Base-by-base conservation (phyloP, 805 yeast genomes). In the Teunomyces kruisii region DNA sequence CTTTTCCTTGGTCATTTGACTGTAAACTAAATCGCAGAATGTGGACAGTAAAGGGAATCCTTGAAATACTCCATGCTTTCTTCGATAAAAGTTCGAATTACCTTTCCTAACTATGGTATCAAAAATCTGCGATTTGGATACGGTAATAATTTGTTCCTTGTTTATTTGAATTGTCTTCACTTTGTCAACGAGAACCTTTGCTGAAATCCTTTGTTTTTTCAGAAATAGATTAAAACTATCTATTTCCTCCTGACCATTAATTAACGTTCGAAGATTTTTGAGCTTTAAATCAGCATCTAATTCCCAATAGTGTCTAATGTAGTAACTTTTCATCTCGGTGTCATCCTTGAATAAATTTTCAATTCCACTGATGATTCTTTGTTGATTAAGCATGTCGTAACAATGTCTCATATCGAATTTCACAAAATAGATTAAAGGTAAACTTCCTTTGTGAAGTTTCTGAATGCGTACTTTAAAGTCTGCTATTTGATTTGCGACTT, bases 381-480 rank as follows among this genome's bases (percentile, higher is more conserved):
- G 51, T 38, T 76, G 78, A 12, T 86, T 82, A 13, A 90, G 67
- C 2, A 81, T 77, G 55, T 92, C 97, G 59, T 81, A 91, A 45
- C 96, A 89, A 3, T 83, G 75, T 44, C 74, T 75, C 50, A 87
- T 80, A 59, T 91, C 98, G 61, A 88, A 86, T 52, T 86, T 88
- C 19, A 86, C 68, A 12, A 77, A 77, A 55, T 69, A 77, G 0
- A 83, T 50, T 1, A 51, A 40, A 0, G 80, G 80, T 3, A 74
- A 12, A 9, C 8, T 13, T 2, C 15, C 32, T 0, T 57, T 55
- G 24, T 40, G 26, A 19, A 28, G 17, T 22, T 39, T 39, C 13
- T 14, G 3, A 2, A 39, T n/a, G 9, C 59, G 50, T 0, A 42
- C 36, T 43, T 72, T 77, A 53, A 70, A 86, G 0, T 52, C 30